Evolutionary conservation across 306 rosid species (phyloP), one percentile per base, ranked within the genome.

Genomic region (Inga leiocalycina): DNA sequence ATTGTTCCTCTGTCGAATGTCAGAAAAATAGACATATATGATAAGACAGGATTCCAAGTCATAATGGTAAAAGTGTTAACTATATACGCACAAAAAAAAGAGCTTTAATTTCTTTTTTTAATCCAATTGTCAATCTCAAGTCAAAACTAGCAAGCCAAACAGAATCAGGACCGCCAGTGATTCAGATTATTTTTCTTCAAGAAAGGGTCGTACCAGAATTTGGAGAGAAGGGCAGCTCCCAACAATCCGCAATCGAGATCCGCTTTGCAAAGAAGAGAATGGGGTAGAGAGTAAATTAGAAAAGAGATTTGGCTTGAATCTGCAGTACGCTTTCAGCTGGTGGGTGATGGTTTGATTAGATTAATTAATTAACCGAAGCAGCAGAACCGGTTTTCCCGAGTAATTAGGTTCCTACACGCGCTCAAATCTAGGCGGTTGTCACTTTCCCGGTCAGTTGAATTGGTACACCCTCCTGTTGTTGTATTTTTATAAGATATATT

Each of bases 91-190:
- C 7, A 12, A 71, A 19, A 14, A 5, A 51, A 13, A 67, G 79
- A 67, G 79, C 61, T n/a, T 69, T 59, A 45, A 69, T 70, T 81
- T 20, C 3, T 59, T 22, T 61, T 4, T 30, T 62, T 27, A 62
- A 35, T 65, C 81, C 39, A 78, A 78, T 22, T 78, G 17, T 52
- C 45, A 81, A 41, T 81, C 74, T 84, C 65, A 69, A 43, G 61
- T 74, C 51, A 78, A 74, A 57, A 66, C 13, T 2, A 46, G 39
- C 56, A 81, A 76, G 56, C n/a, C 32, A 24, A 70, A 52, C 20
- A 75, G 74, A 84, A 82, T 79, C 74, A 61, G 79, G 48, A 15
- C 43, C 8, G 22, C 41, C 45, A n/a, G 22, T 12, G 22, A 30
- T n/a, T 35, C 17, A 7, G 22, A 14, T 4, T 54, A 59, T 7